phyloP scores from a whole-genome alignment of 2,329 filamentous ascomycete genomes.

The Verticillium albo-atrum region DNA sequence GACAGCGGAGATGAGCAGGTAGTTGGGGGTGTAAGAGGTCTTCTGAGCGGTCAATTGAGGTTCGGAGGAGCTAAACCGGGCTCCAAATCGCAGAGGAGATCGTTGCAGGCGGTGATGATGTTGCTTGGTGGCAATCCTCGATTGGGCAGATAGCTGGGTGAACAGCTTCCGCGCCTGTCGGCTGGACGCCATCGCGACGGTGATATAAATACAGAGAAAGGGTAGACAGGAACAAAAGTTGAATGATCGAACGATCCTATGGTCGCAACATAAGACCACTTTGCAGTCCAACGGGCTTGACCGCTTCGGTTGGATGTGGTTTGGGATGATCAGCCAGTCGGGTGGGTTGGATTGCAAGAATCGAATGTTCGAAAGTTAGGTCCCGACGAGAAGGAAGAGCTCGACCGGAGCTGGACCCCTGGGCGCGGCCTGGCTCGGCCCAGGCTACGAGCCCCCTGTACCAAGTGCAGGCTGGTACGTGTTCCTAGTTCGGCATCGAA shows the following conservation, averaged over 20 bases:
- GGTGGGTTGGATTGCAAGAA: constrained; percentile 1
- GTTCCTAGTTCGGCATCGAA: background rate
- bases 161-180: constrained; percentile 2
- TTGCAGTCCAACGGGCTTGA: background rate
- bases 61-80: constrained; percentile 9
- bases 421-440: background rate
- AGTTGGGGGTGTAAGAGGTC: constrained; percentile 5
- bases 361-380: constrained; percentile 1
- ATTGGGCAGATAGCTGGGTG: constrained; percentile 1
- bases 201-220: constrained; percentile 1
- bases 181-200: background rate
- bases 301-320: background rate
- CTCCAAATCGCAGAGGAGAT: background rate
- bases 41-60: constrained; percentile 8
- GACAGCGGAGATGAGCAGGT: constrained; percentile 24
- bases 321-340: background rate
- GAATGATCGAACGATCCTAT: background rate
- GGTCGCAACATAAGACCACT: constrained; percentile 4
- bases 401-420: background rate
- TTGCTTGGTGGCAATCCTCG: background rate
- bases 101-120: background rate
- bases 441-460: background rate
- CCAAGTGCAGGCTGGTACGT: background rate
- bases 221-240: background rate
- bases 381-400: background rate